These are phyloP conservation scores for Coniochaeta hoffmannii DNA, from an alignment of 2,329 filamentous ascomycete genomes.

Conservation along the genomic window DNA sequence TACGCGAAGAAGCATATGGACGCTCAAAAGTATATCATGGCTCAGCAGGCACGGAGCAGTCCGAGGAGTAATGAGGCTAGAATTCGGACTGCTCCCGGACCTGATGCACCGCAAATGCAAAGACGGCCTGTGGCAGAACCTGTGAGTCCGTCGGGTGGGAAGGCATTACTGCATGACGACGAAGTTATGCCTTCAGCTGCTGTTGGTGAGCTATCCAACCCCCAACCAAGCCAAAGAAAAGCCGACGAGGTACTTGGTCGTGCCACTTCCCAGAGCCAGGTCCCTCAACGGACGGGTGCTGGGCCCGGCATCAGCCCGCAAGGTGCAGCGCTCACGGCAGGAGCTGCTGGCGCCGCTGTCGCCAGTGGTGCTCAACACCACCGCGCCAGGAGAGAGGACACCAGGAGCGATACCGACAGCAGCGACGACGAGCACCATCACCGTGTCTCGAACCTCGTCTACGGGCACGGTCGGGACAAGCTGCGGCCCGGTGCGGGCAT, in stretches of 20 bases:
- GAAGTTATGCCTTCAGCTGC: constrained; percentile 3
- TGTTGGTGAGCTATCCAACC: constrained; percentile 12
- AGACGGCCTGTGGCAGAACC: not conserved
- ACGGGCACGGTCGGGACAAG: constrained; percentile 29
- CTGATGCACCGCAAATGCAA: not conserved
- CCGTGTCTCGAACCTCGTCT: constrained; percentile 33
- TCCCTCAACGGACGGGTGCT: constrained; percentile 2
- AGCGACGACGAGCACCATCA: constrained; percentile 26
- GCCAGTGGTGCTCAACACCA: constrained; percentile 5
- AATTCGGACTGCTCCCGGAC: not conserved
- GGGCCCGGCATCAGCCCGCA: constrained; percentile 1
- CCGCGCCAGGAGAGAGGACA: constrained; percentile 9
- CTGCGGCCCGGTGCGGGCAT: constrained; percentile 42
- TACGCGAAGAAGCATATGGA: constrained; percentile 36
- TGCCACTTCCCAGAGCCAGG: constrained; percentile 7
- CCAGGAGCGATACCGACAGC: constrained; percentile 20
- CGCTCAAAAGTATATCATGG: constrained; percentile 24
- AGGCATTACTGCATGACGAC: not conserved
- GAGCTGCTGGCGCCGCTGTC: constrained; percentile 7
- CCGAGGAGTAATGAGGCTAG: not conserved
- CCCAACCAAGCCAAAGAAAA: constrained; percentile 15
- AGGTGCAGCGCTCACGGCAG: constrained; percentile 4
- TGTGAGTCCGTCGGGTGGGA: not conserved
- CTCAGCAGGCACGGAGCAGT: not conserved
- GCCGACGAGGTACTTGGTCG: constrained; percentile 14